Conservation (phyloP, 169 alveolate species). For the Theileria orientalis region DNA sequence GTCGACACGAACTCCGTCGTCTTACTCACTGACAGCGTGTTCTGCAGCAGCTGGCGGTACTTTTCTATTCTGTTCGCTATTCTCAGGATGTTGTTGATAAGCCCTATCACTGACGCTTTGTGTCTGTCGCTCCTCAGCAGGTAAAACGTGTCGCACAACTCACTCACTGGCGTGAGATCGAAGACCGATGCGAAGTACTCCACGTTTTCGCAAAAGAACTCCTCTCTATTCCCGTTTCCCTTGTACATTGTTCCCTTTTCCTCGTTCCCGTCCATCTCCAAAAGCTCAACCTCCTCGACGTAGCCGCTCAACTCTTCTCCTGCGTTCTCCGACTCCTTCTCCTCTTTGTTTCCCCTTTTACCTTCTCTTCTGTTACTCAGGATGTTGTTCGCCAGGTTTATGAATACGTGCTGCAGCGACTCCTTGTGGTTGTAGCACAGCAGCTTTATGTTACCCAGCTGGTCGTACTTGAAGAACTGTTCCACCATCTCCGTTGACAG, state of each 20-base stretch:
- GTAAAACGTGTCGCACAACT: background rate
- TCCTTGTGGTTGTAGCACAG: slow-evolving; percentile 5
- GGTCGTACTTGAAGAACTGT: slow-evolving; percentile 7
- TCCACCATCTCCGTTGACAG: slow-evolving; percentile 8
- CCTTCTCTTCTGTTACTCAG: background rate
- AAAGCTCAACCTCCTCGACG: background rate
- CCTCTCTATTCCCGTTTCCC: background rate
- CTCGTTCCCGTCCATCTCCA: background rate
- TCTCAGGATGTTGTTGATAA: slow-evolving; percentile 9
- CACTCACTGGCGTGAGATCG: background rate
- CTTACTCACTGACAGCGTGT: background rate
- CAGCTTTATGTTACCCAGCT: background rate
- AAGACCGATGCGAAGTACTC: background rate
- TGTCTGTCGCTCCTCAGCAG: background rate
- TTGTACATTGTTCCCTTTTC: background rate
- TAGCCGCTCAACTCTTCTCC: background rate
- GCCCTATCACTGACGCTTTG: background rate
- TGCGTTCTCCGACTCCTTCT: no score
- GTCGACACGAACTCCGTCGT: background rate
- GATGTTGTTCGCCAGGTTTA: slow-evolving; percentile 9
- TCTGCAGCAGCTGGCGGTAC: background rate
- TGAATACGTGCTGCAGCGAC: slow-evolving; percentile 3
- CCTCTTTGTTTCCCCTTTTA: background rate
- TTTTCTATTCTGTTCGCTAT: background rate
- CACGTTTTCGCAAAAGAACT: background rate